Conservation (phyloP, 768 basidiomycete genomes). For the Dioszegia hungarica region DNA sequence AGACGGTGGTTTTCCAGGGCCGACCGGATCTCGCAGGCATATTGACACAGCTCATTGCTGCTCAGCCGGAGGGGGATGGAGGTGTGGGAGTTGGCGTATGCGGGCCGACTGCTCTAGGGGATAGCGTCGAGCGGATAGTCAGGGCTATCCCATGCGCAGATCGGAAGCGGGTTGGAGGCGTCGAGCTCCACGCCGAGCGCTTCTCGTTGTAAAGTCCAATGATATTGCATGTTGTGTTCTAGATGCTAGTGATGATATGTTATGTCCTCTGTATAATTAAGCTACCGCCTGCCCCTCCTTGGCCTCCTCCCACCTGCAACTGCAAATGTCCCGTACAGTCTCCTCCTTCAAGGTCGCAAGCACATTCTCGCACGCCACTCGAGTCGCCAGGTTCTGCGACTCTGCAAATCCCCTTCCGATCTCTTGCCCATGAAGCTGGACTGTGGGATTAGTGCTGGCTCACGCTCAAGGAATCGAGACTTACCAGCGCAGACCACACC, state of each 20-base stretch:
- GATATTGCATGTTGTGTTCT: neutral
- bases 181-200: neutral
- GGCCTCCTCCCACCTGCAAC: slow-evolving; percentile 7
- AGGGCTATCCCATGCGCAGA: neutral
- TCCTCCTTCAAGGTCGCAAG: slow-evolving; percentile 8
- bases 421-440: slow-evolving; percentile 13
- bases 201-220: slow-evolving; percentile 4
- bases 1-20: neutral
- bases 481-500: neutral
- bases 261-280: neutral
- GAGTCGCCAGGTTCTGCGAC: slow-evolving; percentile 8
- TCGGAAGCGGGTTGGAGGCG: neutral
- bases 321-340: slow-evolving; percentile 6
- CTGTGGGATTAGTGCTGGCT: neutral
- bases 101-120: neutral
- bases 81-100: slow-evolving; percentile 1
- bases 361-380: slow-evolving; percentile 20
- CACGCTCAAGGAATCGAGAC: neutral
- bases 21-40: neutral
- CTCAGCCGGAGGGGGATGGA: neutral
- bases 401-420: slow-evolving; percentile 7
- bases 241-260: neutral
- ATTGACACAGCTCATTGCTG: neutral
- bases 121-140: neutral
- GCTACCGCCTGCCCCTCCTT: neutral